A percentile compares a stretch with the other conserved stretches of the same genome.
Evolutionary conservation across 129 eudicot species (phyloP).

Genomic region (Helichrysum umbraculigerum): DNA sequence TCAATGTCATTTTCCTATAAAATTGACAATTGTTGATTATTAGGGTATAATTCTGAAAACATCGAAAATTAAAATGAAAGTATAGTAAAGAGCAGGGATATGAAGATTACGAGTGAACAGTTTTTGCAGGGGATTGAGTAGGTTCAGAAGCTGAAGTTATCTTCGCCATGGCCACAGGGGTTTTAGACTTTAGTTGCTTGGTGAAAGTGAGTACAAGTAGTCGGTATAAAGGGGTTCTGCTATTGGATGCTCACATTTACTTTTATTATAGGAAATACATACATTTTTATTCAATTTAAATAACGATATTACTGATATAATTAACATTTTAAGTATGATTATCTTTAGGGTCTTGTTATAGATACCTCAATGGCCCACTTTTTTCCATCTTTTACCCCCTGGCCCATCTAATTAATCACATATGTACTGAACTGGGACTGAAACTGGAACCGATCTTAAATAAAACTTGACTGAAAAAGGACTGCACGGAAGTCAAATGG

Average conservation of each 20-base stretch:
- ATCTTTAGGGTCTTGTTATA: no score
- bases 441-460: no score
- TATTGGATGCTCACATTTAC: background rate
- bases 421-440: no score
- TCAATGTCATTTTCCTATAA: constrained; percentile 53
- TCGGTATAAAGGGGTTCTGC: background rate
- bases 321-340: no score
- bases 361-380: no score
- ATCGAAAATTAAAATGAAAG: background rate
- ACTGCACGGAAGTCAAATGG: no score
- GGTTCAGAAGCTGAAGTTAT: constrained; percentile 39
- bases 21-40: background rate
- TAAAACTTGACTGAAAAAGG: no score
- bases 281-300: no score
- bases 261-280: no score
- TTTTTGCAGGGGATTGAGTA: constrained; percentile 26
- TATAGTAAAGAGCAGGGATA: background rate
- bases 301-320: no score
- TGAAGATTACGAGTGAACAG: constrained; percentile 32
- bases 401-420: no score
- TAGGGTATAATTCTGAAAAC: constrained; percentile 2
- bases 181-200: constrained; percentile 10
- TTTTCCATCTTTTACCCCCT: no score
- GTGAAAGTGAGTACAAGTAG: background rate
- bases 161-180: constrained; percentile 42